Evolutionary conservation across 202 grass and related monocot species (phyloP).

Genomic region (Schoenoplectus triqueter): DNA sequence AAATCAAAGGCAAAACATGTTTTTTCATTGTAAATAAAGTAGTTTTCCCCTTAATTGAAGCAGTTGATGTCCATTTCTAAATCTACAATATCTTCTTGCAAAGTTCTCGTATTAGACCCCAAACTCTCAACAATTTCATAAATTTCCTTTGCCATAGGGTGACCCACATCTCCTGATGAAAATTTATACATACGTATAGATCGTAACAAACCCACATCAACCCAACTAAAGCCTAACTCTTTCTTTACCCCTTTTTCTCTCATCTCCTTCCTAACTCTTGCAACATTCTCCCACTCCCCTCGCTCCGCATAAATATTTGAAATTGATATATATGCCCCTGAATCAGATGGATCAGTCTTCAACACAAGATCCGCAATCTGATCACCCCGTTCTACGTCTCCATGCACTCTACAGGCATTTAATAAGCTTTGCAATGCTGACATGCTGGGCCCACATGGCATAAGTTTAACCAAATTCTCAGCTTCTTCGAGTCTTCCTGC

Average conservation of each 20-base stretch:
- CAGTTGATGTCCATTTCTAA: constrained; percentile 40
- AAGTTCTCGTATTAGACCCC: constrained; percentile 60
- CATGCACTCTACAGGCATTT: constrained; percentile 70
- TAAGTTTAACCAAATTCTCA: constrained; percentile 56
- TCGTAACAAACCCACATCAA: constrained; percentile 53
- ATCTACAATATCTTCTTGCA: constrained; percentile 42
- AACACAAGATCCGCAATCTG: constrained; percentile 57
- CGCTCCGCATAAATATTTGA: constrained; percentile 85
- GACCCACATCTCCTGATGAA: constrained; percentile 67
- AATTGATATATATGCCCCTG: constrained; percentile 72
- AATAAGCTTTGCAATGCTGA: constrained; percentile 83
- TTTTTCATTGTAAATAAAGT: neutral
- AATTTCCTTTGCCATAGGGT: constrained; percentile 63
- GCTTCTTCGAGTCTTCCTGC: constrained; percentile 69
- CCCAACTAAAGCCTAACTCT: constrained; percentile 89
- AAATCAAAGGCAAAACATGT: neutral
- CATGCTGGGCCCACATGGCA: constrained; percentile 55
- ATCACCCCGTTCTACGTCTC: constrained; percentile 50
- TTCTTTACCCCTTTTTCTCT: constrained; percentile 65
- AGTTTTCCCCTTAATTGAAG: neutral
- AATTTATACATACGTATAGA: constrained; percentile 65
- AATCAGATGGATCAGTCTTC: constrained; percentile 52
- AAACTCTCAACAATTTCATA: constrained; percentile 56
- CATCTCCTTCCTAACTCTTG: constrained; percentile 70
- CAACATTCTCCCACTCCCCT: constrained; percentile 69